A percentile compares a stretch with the other conserved stretches of the same genome.
Evolutionary conservation across 768 basidiomycete genomes (phyloP).

Genomic region (Leccinum imitatum): DNA sequence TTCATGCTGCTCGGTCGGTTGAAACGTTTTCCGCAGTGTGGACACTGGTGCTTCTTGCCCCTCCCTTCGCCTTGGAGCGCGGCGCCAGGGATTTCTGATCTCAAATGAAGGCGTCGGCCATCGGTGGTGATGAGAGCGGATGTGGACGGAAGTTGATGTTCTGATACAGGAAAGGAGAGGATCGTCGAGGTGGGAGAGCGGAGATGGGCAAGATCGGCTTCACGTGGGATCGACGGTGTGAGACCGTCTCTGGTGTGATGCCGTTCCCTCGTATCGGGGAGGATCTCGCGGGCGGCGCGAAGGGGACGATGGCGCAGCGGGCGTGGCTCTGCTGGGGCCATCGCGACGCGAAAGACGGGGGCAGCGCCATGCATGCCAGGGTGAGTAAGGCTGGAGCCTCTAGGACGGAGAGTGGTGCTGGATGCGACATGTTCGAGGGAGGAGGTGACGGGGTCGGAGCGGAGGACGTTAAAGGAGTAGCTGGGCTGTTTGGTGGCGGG

Average conservation of each 20-base stretch:
- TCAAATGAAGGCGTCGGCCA: conserved; percentile 30
- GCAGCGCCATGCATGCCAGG: conserved; percentile 35
- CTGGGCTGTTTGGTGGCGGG: conserved; percentile 14
- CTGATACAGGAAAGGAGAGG: conserved; percentile 35
- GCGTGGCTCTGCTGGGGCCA: conserved; percentile 23
- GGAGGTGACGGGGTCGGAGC: conserved; percentile 40
- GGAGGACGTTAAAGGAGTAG: conserved; percentile 46
- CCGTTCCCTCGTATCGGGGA: conserved; percentile 26
- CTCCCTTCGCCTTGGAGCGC: conserved; percentile 31
- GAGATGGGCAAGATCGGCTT: conserved; percentile 30
- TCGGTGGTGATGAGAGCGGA: conserved; percentile 30
- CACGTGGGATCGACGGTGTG: conserved; percentile 31
- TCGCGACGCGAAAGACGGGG: conserved; percentile 40
- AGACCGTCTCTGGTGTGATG: conserved; percentile 24
- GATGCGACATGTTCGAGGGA: conserved; percentile 47
- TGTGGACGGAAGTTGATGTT: conserved; percentile 24
- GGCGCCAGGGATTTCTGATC: conserved; percentile 30
- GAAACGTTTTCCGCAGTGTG: conserved; percentile 41
- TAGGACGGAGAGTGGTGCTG: conserved; percentile 39
- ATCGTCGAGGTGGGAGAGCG: conserved; percentile 34
- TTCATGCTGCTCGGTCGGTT: conserved; percentile 43
- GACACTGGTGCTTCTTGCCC: conserved; percentile 38
- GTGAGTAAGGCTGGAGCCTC: conserved; percentile 19
- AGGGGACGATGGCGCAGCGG: conserved; percentile 19
- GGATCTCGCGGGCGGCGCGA: conserved; percentile 24